Conservation (phyloP, 208 protist genomes). For the Trypanosoma rangeli region DNA sequence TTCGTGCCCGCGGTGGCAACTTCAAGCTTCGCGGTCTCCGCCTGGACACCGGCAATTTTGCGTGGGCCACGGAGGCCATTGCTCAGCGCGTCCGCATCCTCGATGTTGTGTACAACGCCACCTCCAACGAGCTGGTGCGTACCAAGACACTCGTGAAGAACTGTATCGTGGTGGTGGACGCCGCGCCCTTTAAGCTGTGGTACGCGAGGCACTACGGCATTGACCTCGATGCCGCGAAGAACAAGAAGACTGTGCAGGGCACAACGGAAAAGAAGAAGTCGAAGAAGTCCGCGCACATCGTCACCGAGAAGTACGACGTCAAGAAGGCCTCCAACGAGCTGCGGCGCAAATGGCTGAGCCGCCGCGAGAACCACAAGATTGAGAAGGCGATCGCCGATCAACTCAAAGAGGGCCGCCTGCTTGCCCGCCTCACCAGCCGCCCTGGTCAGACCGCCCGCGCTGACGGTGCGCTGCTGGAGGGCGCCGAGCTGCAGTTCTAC, state of each 20-base stretch:
- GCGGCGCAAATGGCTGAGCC: conserved; percentile 79
- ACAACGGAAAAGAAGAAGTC: conserved; percentile 66
- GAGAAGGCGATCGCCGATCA: conserved; percentile 91
- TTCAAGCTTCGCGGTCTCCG: conserved; percentile 98
- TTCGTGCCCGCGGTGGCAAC: conserved; percentile 98
- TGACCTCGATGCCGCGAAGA: conserved; percentile 92
- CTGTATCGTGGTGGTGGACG: conserved; percentile 97
- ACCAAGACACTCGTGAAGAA: conserved; percentile 99
- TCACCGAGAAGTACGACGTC: conserved; percentile 74
- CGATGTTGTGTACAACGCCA: conserved; percentile 99
- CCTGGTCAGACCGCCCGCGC: conserved; percentile 98
- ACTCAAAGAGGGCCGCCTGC: conserved; percentile 94
- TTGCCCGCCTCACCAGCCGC: conserved; percentile 95
- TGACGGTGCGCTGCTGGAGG: conserved; percentile 99
- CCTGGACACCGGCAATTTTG: conserved; percentile 98
- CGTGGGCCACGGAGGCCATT: conserved; percentile 92
- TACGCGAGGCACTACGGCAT: conserved; percentile 98
- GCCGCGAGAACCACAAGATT: conserved; percentile 71
- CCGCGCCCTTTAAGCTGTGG: conserved; percentile 98
- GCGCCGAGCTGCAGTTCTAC: conserved; percentile 99
- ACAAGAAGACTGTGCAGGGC: conserved; percentile 53
- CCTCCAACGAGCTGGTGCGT: conserved; percentile 99
- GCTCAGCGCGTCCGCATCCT: conserved; percentile 96
- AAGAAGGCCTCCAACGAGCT: conserved; percentile 63
- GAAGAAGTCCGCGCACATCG: conserved; percentile 59